phyloP scores from a whole-genome alignment of 306 rosid species.

The Echinosophora koreensis region DNA sequence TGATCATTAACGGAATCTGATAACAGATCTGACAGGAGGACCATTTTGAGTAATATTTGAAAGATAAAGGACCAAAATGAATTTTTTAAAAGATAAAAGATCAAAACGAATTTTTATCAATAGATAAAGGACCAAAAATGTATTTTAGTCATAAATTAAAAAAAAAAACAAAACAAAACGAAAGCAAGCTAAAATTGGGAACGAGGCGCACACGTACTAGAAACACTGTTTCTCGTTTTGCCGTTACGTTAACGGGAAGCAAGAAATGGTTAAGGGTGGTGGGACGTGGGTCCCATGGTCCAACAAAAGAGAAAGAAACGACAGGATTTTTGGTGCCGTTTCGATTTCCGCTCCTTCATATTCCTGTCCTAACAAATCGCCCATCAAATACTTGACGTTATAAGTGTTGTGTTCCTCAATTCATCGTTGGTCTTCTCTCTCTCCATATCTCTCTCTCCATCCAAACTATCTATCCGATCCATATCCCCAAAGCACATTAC shows the following conservation, averaged over 20 bases:
- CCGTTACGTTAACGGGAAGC: not conserved
- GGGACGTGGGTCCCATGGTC: not conserved
- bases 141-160: too few species aligned
- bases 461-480: conserved; percentile 5
- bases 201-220: not conserved
- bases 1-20: too few species aligned
- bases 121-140: too few species aligned
- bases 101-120: too few species aligned
- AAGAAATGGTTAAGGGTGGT: not conserved
- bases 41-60: too few species aligned
- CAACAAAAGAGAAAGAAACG: conserved; percentile 34
- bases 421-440: not conserved
- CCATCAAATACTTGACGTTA: not conserved
- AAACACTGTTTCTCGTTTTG: not conserved
- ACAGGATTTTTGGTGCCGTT: not conserved
- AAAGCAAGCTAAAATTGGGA: not conserved
- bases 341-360: not conserved
- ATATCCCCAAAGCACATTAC: not conserved
- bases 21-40: too few species aligned
- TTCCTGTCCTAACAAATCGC: conserved; percentile 10
- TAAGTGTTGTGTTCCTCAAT: conserved; percentile 10
- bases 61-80: too few species aligned
- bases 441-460: conserved; percentile 30
- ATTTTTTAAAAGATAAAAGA: too few species aligned
- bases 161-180: too few species aligned